These are phyloP conservation scores for Linnemannia schmuckeri DNA, from an alignment of 192 early-diverging fungal genomes.

Conservation along the genomic window DNA sequence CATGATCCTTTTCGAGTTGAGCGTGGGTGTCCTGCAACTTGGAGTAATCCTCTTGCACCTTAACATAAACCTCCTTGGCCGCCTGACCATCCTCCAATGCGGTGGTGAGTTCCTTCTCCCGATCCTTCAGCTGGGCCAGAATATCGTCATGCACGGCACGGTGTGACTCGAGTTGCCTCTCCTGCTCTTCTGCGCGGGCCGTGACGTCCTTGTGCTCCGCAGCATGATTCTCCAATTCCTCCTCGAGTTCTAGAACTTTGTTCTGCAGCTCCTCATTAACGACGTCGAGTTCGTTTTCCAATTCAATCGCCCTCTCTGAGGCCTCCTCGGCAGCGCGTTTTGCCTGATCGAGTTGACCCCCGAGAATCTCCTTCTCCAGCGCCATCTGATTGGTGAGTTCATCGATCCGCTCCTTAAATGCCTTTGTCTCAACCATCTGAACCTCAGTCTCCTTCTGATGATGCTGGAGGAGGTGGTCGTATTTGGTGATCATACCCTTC, in stretches of 20 bases:
- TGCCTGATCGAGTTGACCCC: slow-evolving; percentile 35
- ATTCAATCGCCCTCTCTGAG: slow-evolving; percentile 22
- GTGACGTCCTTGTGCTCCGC: slow-evolving; percentile 36
- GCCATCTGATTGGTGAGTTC: slow-evolving; percentile 24
- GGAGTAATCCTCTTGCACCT: not conserved
- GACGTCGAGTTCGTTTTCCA: slow-evolving; percentile 34
- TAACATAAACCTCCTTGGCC: slow-evolving; percentile 11
- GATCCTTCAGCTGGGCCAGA: slow-evolving; percentile 36
- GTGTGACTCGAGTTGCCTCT: slow-evolving; percentile 42
- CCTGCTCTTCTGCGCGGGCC: slow-evolving; percentile 35
- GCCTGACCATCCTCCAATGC: slow-evolving; percentile 11
- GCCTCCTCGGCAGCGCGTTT: slow-evolving; percentile 28
- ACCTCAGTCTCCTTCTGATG: slow-evolving; percentile 27
- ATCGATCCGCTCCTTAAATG: slow-evolving; percentile 47
- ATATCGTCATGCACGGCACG: slow-evolving; percentile 44
- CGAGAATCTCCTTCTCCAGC: slow-evolving; percentile 40
- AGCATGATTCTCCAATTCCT: slow-evolving; percentile 28
- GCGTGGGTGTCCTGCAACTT: not conserved
- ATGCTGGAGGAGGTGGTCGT: slow-evolving; percentile 35
- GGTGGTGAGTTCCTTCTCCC: slow-evolving; percentile 3
- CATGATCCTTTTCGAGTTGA: slow-evolving; percentile 17
- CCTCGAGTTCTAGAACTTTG: slow-evolving; percentile 40
- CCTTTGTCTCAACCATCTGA: slow-evolving; percentile 21
- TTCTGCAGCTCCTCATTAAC: slow-evolving; percentile 47
- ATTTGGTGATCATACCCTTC: slow-evolving; percentile 40